phyloP scores from a whole-genome alignment of 345 rosid species.

The Brassica carinata region DNA sequence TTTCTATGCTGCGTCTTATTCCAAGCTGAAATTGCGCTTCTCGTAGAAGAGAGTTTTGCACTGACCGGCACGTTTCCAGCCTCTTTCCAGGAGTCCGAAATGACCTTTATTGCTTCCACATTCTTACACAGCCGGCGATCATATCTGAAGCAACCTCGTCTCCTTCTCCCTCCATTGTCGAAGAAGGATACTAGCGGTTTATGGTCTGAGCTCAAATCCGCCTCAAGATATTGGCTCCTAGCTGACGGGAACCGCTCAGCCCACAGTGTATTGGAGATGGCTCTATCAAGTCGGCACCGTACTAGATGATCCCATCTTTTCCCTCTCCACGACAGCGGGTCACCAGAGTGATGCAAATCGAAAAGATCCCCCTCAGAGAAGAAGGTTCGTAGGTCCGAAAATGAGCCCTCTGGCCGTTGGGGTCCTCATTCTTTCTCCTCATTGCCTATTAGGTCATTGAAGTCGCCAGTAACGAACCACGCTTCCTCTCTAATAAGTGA shows the following conservation, averaged over 20 bases:
- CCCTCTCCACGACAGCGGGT: not conserved
- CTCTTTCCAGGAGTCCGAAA: not conserved
- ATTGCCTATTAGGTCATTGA: not conserved
- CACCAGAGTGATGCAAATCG: not conserved
- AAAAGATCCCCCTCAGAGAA: not conserved
- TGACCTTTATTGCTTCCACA: not conserved
- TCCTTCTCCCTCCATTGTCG: not conserved
- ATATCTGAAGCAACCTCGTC: not conserved
- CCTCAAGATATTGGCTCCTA: not conserved
- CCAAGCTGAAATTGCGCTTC: not conserved
- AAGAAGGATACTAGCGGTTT: not conserved
- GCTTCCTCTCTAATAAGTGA: not conserved
- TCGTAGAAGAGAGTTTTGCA: not conserved
- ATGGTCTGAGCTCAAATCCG: not conserved
- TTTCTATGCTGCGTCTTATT: not conserved
- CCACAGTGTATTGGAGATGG: not conserved
- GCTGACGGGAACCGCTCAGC: not conserved
- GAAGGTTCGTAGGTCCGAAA: not conserved
- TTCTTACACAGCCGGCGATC: not conserved
- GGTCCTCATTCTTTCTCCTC: not conserved
- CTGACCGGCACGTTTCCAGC: not conserved
- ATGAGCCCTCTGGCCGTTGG: not conserved
- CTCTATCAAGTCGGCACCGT: not conserved
- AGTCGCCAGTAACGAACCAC: not conserved
- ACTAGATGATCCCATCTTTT: not conserved